A percentile compares a stretch with the other conserved stretches of the same genome.
Conservation (phyloP, 2,329 filamentous ascomycete genomes). For the Fusarium fracticaudum region DNA sequence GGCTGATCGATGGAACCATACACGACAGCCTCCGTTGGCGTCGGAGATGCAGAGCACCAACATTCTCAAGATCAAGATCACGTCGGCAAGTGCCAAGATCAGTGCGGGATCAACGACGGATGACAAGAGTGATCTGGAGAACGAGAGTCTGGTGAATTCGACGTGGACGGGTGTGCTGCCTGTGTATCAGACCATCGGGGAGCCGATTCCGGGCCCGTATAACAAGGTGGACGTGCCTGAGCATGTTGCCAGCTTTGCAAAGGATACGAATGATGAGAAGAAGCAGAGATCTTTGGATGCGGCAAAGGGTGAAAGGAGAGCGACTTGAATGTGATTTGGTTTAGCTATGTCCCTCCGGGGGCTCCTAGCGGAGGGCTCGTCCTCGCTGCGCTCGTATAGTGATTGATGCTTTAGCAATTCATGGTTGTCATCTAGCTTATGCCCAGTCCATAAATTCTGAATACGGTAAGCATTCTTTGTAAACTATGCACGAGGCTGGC, state of each 20-base stretch:
- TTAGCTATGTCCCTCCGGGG: not conserved
- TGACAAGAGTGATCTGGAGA: conserved; percentile 58
- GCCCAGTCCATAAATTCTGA: too few relatives aligned
- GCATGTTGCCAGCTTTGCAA: conserved; percentile 62
- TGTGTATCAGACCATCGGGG: conserved; percentile 70
- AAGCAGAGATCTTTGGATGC: conserved; percentile 41
- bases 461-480: too few relatives aligned
- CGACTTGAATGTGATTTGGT: not conserved
- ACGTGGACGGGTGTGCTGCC: conserved; percentile 70
- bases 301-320: conserved; percentile 38
- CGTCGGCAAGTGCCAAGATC: conserved; percentile 79
- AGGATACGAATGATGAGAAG: conserved; percentile 49
- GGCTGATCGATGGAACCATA: conserved; percentile 73
- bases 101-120: conserved; percentile 71
- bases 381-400: not conserved
- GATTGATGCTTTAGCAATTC: too few relatives aligned
- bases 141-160: conserved; percentile 52
- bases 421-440: too few relatives aligned
- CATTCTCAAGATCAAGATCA: conserved; percentile 75
- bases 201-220: conserved; percentile 67
- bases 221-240: conserved; percentile 70
- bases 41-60: conserved; percentile 81
- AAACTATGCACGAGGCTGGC: accelerated
- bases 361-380: not conserved
- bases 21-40: conserved; percentile 73